Evolutionary conservation across 148 eudicot genomes (phyloP).

Genomic region (Camellia lanceoleosa): DNA sequence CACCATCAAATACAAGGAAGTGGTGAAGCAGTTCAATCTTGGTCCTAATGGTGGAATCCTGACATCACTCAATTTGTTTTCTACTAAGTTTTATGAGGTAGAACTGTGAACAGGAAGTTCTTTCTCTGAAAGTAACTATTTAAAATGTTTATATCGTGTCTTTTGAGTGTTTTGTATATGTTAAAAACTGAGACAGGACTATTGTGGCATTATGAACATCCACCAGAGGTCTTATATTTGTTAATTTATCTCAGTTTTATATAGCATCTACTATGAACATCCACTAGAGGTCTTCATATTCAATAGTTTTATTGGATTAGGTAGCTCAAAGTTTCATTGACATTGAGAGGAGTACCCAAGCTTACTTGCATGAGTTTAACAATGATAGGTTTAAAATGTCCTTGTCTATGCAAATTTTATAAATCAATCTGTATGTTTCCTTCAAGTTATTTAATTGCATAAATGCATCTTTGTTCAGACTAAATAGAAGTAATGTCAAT

Average conservation of each 20-base stretch:
- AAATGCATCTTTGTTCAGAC: neutral
- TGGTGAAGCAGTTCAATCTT: conserved; percentile 89
- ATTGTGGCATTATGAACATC: neutral
- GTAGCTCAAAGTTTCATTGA: neutral
- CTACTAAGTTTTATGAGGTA: conserved; percentile 96
- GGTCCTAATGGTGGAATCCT: conserved; percentile 95
- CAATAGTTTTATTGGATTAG: neutral
- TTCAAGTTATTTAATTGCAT: neutral
- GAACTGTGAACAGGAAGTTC: neutral
- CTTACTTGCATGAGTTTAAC: neutral
- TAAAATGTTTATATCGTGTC: neutral
- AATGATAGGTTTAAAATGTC: neutral
- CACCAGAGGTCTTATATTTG: neutral
- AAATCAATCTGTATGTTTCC: neutral
- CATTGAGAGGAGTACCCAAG: neutral
- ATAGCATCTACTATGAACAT: neutral
- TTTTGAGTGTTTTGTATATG: neutral
- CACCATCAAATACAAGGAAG: conserved; percentile 88
- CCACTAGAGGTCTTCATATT: too few species aligned
- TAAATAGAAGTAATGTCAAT: conserved; percentile 4
- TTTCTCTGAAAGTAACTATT: neutral
- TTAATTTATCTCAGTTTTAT: neutral
- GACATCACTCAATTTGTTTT: conserved; percentile 84
- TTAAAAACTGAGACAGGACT: neutral
- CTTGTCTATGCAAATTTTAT: neutral